phyloP scores from a whole-genome alignment of 176 grass and related monocot species.

The Pontederia paniculata region DNA sequence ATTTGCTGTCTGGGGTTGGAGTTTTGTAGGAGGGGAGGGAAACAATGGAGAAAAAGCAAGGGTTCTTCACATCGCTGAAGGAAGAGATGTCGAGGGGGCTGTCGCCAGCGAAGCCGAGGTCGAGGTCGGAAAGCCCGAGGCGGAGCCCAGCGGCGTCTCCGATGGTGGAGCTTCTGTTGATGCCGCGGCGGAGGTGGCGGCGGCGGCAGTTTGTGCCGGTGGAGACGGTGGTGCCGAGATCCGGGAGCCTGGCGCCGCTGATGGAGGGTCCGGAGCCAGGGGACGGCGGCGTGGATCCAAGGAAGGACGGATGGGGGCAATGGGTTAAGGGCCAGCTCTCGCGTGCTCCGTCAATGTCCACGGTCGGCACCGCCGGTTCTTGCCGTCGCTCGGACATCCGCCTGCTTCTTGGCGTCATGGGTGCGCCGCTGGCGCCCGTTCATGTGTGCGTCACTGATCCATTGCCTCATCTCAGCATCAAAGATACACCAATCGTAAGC shows the following conservation, averaged over 20 bases:
- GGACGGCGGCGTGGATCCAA: background rate
- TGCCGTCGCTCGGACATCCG: constrained; percentile 7
- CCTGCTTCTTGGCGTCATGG: constrained; percentile 10
- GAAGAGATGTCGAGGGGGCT: constrained; percentile 10
- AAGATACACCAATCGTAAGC: constrained; percentile 12
- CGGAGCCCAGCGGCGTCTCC: background rate
- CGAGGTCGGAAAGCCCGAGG: constrained; percentile 14
- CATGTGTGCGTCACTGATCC: constrained; percentile 12
- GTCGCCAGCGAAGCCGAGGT: constrained; percentile 1
- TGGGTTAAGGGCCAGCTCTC: constrained; percentile 13
- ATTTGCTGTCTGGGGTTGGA: background rate
- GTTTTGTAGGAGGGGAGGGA: background rate
- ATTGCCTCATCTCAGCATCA: constrained; percentile 14
- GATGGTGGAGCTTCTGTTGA: constrained; percentile 5
- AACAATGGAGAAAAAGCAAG: constrained; percentile 10
- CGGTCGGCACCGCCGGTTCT: background rate
- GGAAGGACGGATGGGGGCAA: constrained; percentile 8
- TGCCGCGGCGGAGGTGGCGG: constrained; percentile 12
- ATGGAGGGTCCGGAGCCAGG: constrained; percentile 13
- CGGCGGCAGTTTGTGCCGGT: background rate
- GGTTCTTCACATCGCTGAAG: constrained; percentile 12
- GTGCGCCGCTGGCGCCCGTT: constrained; percentile 6
- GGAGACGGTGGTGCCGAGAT: constrained; percentile 5
- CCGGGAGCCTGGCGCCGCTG: constrained; percentile 11
- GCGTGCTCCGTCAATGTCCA: background rate